Conservation (phyloP, 176 grass and related monocot genomes). For the Cymbopogon citratus region DNA sequence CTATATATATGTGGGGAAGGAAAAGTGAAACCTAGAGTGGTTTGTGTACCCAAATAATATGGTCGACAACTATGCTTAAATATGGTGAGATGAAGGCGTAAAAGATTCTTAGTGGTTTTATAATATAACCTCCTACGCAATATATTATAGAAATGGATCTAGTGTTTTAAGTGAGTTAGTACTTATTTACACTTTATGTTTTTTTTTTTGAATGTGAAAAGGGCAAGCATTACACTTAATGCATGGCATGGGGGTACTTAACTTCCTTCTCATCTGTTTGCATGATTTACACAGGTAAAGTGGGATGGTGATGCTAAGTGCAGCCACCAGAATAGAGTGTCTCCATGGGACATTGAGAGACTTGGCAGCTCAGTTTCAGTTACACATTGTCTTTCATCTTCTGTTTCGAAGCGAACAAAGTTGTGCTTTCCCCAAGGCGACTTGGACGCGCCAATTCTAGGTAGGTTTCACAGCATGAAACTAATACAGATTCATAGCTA, state of each 20-base stretch:
- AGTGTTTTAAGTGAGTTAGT: neutral
- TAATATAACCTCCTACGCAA: neutral
- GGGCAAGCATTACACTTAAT: too few species aligned
- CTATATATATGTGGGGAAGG: neutral
- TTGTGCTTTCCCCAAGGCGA: slow-evolving; percentile 43
- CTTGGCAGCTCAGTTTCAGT: slow-evolving; percentile 46
- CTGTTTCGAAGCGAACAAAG: slow-evolving; percentile 68
- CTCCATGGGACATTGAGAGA: slow-evolving; percentile 85
- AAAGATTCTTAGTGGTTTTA: neutral
- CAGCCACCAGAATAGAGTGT: slow-evolving; percentile 34
- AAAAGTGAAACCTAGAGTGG: neutral
- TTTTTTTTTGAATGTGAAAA: too few species aligned
- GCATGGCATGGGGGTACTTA: too few species aligned
- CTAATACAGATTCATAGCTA: neutral
- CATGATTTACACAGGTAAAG: too few species aligned
- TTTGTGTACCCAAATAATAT: neutral
- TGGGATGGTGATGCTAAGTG: too few species aligned
- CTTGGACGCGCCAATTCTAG: slow-evolving; percentile 38
- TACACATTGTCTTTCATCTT: slow-evolving; percentile 35
- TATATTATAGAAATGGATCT: too few species aligned
- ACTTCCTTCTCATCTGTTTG: too few species aligned
- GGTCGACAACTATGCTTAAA: neutral
- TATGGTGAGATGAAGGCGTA: neutral
- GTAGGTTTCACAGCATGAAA: slow-evolving; percentile 26
- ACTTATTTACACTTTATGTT: neutral